Base-by-base conservation (phyloP, 2,329 filamentous ascomycete species). In the Colletotrichum incanum region DNA sequence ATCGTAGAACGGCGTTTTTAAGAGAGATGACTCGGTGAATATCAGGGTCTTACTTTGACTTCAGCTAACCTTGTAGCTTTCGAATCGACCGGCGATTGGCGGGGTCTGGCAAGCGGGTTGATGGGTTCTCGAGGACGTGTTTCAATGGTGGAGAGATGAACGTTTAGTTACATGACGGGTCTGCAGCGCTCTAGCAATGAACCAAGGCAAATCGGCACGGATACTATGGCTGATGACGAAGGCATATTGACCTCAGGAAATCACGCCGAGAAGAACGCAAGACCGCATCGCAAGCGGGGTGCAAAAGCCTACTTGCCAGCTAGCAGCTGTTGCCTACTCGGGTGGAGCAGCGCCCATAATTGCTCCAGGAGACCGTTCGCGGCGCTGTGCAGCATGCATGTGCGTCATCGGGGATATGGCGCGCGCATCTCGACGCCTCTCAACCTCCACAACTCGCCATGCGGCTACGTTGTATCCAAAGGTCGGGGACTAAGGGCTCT, bases 371-470 rank as follows among this genome's bases (percentile, higher is more conserved):
- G 6, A 31, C 58, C 58, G 37, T 68, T 68, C 65, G 3, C 69
- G 58, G 65, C 65, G 58, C 37, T 52, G 16, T 72, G 65, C 64
- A 68, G 60, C 34, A 63, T 68, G 43, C 69, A 63, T 14, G 50
- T 68, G 65, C 50, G 34, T 71, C 56, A 71, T 59, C 58, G 7
- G 50, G 58, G 41, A 56, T 34, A 63, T 50, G 23, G 49, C 47
- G 64, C 56, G 49, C 56, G 26, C 26, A 56, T 62, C 68, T 12
- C 47, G 34, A 43, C 56, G 65, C 64, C 41, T 37, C n/a, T 26
- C 26, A 47, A 20, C n/a, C 14, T 63, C 14, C 6, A 18, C 56
- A 14, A 20, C 45, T 16, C 11, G 12, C 11, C 18, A 28, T 41
- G n/a, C 23, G 1, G 45, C n/a, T 49, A 62, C 37, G 47, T 43